These are phyloP conservation scores for Neurospora sp. DNA, from an alignment of 495 filamentous ascomycete genomes.

Conservation along the genomic window DNA sequence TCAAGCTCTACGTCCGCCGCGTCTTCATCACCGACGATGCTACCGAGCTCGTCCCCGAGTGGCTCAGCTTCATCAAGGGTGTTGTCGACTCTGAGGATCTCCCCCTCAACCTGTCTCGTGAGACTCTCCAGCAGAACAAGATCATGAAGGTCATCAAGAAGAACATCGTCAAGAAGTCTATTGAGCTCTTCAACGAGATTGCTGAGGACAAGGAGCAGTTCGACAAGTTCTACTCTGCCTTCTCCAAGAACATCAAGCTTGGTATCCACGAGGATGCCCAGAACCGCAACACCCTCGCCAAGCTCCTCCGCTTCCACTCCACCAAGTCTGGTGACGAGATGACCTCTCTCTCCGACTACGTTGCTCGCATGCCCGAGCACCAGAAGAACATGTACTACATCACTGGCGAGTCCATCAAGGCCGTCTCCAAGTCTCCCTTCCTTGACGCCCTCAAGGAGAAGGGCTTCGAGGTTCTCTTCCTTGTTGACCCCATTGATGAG, in stretches of 20 bases:
- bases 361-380: slow-evolving; percentile 98
- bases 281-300: slow-evolving; percentile 87
- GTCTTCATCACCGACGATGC: slow-evolving; percentile 99
- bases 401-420: slow-evolving; percentile 98
- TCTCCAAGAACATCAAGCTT: slow-evolving; percentile 99
- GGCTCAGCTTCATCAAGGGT: slow-evolving; percentile 99
- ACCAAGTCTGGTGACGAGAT: slow-evolving; percentile 95
- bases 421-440: slow-evolving; percentile 96
- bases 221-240: slow-evolving; percentile 99
- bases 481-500: slow-evolving; percentile 98
- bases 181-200: slow-evolving; percentile 98
- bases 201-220: slow-evolving; percentile 99
- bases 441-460: slow-evolving; percentile 98
- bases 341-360: slow-evolving; percentile 91
- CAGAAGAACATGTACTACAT: slow-evolving; percentile 99
- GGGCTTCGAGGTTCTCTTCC: slow-evolving; percentile 98
- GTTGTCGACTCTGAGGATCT: slow-evolving; percentile 99
- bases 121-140: slow-evolving; percentile 99
- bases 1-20: slow-evolving; percentile 99
- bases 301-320: slow-evolving; percentile 97
- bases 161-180: slow-evolving; percentile 99
- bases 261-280: slow-evolving; percentile 99
- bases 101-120: slow-evolving; percentile 96
- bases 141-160: slow-evolving; percentile 99
- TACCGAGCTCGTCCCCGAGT: slow-evolving; percentile 97